Percentiles rank a stretch among this genome's conserved stretches.
These are phyloP conservation scores for Cryomyces minteri DNA, from an alignment of 495 filamentous ascomycete species.

Conservation along the genomic window DNA sequence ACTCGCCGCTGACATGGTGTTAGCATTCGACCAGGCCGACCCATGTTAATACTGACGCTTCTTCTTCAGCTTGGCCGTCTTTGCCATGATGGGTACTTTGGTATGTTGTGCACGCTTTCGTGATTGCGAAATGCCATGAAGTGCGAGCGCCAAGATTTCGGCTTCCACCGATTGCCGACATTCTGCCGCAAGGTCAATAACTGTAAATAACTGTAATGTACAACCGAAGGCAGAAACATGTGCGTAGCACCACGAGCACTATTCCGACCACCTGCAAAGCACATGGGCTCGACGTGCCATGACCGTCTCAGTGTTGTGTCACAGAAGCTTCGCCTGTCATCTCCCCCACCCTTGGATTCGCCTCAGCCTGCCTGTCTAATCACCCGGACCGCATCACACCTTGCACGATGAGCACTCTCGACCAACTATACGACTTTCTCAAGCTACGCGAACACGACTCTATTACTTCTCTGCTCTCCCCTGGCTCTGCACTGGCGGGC, in stretches of 20 bases:
- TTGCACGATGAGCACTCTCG: neutral
- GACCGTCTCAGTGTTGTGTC: no score
- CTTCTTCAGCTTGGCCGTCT: constrained; percentile 21
- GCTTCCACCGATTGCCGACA: no score
- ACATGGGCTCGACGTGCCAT: no score
- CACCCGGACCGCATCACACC: neutral
- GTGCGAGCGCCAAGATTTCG: no score
- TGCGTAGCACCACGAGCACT: no score
- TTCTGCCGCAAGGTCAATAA: no score
- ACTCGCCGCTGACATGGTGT: neutral
- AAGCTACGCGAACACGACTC: neutral
- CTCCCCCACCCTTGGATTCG: neutral
- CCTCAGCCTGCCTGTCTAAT: neutral
- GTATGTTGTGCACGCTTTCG: neutral
- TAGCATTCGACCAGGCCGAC: no score
- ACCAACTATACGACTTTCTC: no score
- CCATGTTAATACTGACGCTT: neutral
- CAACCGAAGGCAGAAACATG: no score
- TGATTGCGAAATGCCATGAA: no score
- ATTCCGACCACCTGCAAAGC: no score
- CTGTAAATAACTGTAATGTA: no score
- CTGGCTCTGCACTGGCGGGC: constrained; percentile 1
- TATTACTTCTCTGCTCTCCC: neutral
- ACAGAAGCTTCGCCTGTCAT: neutral
- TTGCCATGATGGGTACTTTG: constrained; percentile 10